Conservation (phyloP, 1,139 yeast species). For the Blastobotrys apis region DNA sequence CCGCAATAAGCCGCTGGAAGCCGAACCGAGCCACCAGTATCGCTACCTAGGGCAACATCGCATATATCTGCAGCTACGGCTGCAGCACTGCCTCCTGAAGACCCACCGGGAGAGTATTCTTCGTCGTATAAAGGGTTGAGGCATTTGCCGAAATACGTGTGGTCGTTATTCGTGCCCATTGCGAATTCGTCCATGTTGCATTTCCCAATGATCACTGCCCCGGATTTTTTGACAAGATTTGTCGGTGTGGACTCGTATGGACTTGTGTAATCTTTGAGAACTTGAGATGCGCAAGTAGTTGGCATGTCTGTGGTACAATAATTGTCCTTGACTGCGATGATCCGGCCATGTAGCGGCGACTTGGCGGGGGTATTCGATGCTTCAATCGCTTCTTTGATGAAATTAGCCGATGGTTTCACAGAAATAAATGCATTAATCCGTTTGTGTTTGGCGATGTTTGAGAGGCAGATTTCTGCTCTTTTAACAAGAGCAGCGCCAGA, state of each 20-base stretch:
- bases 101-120: slow-evolving; percentile 68
- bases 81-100: slow-evolving; percentile 96
- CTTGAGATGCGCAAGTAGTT: slow-evolving; percentile 74
- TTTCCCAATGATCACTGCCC: slow-evolving; percentile 64
- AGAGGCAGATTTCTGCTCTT: slow-evolving; percentile 25
- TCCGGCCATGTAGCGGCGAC: slow-evolving; percentile 26
- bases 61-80: slow-evolving; percentile 70
- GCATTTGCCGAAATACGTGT: slow-evolving; percentile 51
- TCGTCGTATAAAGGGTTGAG: slow-evolving; percentile 53
- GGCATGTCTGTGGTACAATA: slow-evolving; percentile 58
- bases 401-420: slow-evolving; percentile 12
- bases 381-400: not conserved
- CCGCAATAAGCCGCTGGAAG: slow-evolving; percentile 88
- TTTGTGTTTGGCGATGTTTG: slow-evolving; percentile 31
- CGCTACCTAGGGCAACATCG: slow-evolving; percentile 79
- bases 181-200: slow-evolving; percentile 97
- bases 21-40: slow-evolving; percentile 95
- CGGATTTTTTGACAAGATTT: slow-evolving; percentile 46
- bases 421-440: slow-evolving; percentile 36
- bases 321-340: slow-evolving; percentile 68
- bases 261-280: slow-evolving; percentile 49
- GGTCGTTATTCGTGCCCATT: slow-evolving; percentile 69
- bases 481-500: slow-evolving; percentile 9
- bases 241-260: slow-evolving; percentile 83
- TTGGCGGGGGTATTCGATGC: not conserved